Base-by-base conservation (phyloP, 2,329 filamentous ascomycete genomes). In the Fusarium kyushuense region DNA sequence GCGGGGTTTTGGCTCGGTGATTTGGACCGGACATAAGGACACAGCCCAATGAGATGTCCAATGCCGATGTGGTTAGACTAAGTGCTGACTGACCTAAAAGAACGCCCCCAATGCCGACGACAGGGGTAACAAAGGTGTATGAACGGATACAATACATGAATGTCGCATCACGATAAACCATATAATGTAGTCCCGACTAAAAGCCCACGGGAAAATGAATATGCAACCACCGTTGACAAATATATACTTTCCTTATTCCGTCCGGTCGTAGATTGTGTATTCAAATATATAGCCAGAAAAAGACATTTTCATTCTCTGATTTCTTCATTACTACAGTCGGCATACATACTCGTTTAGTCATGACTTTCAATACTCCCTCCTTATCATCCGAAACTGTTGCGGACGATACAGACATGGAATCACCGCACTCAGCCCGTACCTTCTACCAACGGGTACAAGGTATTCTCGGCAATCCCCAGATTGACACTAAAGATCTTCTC, bases 1-100 rank as follows among this genome's bases (percentile, higher is more conserved):
- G 42, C 58, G 59, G 59, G 25, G 11, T 14, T 63, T 62, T 19
- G n/a, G 4, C 3, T 40, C 38, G 41, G 48, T 13, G 3, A 21
- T 47, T 47, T 47, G 23, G 6, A 9, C 6, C 27, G 23, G 4
- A 25, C 6, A 29, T 35, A 54, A 35, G 2, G 4, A 10, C 3
- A 25, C 5, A 2, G 4, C 35, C 5, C n/a, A 6, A 38, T 41
- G 25, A 21, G 6, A 9, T 33, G 48, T 6, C 10, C 19, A 10
- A 0, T 11, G 6, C 4, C 16, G 13, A 32, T 32, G 13, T 33
- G 32, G 32, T 16, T 33, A 33, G 32, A 5, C 32, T 9, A 17
- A 14, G 16, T 33, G 17, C 14, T 2, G 4, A 33, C 6, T 4
- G 16, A 33, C 14, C 32, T 17, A 17, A 33, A 11, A 17, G 7